Conservation (phyloP, 306 rosid species). For the Adenanthera pavonina region DNA sequence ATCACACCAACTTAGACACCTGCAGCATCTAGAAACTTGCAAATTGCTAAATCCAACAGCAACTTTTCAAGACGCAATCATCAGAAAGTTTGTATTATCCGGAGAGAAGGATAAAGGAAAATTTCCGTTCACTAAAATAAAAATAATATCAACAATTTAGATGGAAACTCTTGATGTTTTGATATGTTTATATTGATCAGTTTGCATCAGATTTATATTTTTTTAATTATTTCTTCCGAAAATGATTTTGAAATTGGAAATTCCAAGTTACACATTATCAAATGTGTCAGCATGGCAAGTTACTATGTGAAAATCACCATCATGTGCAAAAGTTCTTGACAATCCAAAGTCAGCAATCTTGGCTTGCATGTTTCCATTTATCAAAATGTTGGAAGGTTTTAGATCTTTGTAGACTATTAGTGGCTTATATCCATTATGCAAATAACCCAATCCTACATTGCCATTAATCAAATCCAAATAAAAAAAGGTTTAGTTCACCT, state of each 20-base stretch:
- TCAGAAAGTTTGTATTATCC: no score
- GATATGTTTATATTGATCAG: no score
- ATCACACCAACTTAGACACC: no score
- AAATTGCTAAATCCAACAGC: no score
- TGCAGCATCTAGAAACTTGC: no score
- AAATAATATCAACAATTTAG: no score
- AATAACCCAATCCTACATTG: constrained; percentile 41
- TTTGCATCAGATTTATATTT: no score
- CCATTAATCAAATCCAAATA: neutral
- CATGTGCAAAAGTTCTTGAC: neutral
- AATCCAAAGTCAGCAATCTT: neutral
- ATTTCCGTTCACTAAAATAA: neutral
- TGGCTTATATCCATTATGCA: constrained; percentile 48
- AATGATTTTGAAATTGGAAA: neutral
- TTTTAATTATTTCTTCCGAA: neutral
- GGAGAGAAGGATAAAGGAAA: neutral
- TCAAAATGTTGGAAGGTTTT: constrained; percentile 46
- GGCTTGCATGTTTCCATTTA: neutral
- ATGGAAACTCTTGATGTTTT: no score
- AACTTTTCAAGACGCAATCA: no score
- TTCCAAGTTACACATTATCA: no score
- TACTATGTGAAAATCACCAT: neutral
- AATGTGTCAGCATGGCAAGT: neutral
- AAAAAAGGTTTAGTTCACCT: no score
- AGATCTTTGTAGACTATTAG: constrained; percentile 54